Conservation (phyloP, 108 stramenopile species). For the Cyclotella sp. region DNA sequence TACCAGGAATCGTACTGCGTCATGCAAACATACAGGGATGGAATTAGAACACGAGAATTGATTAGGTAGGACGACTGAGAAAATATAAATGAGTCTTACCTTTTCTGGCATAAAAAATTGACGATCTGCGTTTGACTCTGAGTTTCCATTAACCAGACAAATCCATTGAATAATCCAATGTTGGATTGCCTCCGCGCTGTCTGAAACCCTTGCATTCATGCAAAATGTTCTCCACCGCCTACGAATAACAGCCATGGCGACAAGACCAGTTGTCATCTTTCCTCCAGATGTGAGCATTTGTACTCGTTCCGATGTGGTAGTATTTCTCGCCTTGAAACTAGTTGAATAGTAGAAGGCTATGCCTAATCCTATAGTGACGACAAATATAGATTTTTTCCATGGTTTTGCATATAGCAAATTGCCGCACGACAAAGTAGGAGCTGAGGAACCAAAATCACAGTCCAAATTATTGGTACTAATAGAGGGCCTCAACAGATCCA, state of each 20-base stretch:
- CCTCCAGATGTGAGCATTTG: conserved; percentile 31
- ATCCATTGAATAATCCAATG: conserved; percentile 66
- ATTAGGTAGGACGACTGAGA: background rate
- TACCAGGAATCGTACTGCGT: conserved; percentile 61
- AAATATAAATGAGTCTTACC: conserved; percentile 32
- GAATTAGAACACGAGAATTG: background rate
- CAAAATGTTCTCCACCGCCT: conserved; percentile 55
- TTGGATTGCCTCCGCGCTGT: conserved; percentile 52
- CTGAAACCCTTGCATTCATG: conserved; percentile 64
- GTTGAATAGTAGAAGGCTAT: background rate
- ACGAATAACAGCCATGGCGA: conserved; percentile 27
- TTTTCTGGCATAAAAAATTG: conserved; percentile 40
- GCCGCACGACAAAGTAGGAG: background rate
- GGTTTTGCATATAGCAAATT: background rate
- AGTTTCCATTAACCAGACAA: conserved; percentile 35
- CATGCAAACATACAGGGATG: background rate
- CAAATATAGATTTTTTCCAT: conserved; percentile 10
- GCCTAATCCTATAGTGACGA: conserved; percentile 25
- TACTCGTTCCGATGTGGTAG: conserved; percentile 13
- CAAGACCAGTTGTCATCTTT: conserved; percentile 27
- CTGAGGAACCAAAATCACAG: background rate
- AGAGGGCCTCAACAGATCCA: conserved; percentile 13
- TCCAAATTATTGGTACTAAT: conserved; percentile 25
- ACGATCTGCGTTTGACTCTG: conserved; percentile 12
- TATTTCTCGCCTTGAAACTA: background rate